Evolutionary conservation across 1,284 basidiomycete genomes (phyloP).

Genomic region (Sporisorium sorghi): DNA sequence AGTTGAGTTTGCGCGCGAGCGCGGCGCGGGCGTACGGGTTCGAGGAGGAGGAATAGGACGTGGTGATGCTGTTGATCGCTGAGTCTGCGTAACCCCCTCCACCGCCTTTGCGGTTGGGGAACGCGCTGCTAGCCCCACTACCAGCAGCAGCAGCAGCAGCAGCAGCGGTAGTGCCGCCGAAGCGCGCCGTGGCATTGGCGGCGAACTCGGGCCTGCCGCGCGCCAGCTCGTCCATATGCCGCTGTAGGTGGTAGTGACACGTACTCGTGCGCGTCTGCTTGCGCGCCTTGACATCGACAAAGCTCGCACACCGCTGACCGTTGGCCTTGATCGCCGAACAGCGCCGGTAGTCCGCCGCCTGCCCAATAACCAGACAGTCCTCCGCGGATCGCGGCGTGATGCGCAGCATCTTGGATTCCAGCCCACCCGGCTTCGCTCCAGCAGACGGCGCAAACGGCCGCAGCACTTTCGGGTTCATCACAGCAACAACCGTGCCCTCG

Average conservation of each 20-base stretch:
- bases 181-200: conserved; percentile 68
- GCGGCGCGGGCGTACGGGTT: conserved; percentile 1
- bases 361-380: conserved; percentile 85
- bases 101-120: conserved; percentile 11
- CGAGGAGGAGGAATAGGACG: neutral
- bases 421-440: conserved; percentile 59
- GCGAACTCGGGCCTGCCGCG: conserved; percentile 82
- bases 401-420: conserved; percentile 79
- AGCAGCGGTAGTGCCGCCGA: no score
- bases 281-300: conserved; percentile 51
- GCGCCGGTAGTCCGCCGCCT: conserved; percentile 84
- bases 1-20: conserved; percentile 28
- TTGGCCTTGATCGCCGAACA: conserved; percentile 80
- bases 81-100: conserved; percentile 14
- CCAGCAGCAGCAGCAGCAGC: no score
- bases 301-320: conserved; percentile 82
- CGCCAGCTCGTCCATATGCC: conserved; percentile 79
- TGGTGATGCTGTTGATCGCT: conserved; percentile 19
- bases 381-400: conserved; percentile 84
- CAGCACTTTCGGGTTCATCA: conserved; percentile 87
- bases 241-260: conserved; percentile 89
- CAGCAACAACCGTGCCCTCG: conserved; percentile 87
- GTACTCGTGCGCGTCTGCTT: conserved; percentile 63
- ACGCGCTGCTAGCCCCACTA: conserved; percentile 8
- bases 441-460: conserved; percentile 78